Conservation (phyloP, 768 basidiomycete genomes). For the Rhodotorula paludigena region DNA sequence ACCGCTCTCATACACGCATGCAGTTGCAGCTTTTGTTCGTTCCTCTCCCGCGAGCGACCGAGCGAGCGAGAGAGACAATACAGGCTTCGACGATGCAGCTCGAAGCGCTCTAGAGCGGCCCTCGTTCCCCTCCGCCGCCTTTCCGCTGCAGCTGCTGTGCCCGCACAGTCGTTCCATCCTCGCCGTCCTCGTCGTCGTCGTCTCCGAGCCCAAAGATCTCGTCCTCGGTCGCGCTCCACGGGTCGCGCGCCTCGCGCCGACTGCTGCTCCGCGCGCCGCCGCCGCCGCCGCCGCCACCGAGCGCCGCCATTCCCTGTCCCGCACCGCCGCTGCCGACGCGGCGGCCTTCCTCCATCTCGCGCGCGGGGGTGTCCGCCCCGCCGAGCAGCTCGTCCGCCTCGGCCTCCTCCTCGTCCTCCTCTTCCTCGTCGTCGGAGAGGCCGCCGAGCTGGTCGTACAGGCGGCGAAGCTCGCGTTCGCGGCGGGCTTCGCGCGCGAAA, state of each 20-base stretch:
- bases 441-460: constrained; percentile 77
- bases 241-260: constrained; percentile 7
- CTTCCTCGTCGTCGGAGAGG: constrained; percentile 68
- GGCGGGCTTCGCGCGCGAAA: background rate
- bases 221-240: constrained; percentile 23
- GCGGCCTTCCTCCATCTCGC: constrained; percentile 11
- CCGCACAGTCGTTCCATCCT: background rate
- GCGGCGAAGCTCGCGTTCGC: constrained; percentile 61
- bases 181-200: constrained; percentile 20
- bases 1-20: no score
- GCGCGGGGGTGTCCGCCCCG: background rate
- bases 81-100: no score
- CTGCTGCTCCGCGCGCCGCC: background rate
- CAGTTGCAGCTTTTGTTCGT: no score
- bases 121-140: background rate
- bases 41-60: no score
- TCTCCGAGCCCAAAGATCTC: constrained; percentile 28
- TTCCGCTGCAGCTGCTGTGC: no score
- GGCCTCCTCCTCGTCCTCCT: constrained; percentile 57
- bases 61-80: no score
- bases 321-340: background rate
- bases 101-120: no score
- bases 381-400: background rate
- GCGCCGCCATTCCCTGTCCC: no score
- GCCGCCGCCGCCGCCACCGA: no score